Conservation (phyloP, 2,329 filamentous ascomycete species). For the Allantophomopsis lycopodina region DNA sequence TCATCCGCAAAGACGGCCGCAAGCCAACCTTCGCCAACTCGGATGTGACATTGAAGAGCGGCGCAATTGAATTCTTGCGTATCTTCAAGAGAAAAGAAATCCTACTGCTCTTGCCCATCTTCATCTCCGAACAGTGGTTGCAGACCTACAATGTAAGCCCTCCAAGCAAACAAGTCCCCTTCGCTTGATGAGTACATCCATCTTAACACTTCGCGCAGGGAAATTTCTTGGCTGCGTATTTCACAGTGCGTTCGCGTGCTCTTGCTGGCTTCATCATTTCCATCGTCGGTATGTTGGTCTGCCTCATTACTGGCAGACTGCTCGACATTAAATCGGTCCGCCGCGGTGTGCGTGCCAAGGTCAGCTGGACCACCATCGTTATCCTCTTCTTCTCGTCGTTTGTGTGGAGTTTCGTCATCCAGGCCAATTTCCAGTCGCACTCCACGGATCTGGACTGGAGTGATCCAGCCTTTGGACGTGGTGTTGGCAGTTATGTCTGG, state of each 20-base stretch:
- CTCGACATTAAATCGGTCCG: constrained; percentile 10
- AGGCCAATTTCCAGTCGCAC: constrained; percentile 50
- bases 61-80: constrained; percentile 43
- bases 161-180: constrained; percentile 11
- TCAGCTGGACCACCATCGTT: constrained; percentile 24
- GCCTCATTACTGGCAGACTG: constrained; percentile 45
- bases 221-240: constrained; percentile 55
- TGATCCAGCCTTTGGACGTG: constrained; percentile 46
- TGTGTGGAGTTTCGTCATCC: constrained; percentile 55
- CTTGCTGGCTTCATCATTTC: constrained; percentile 59
- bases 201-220: constrained; percentile 48
- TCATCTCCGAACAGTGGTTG: constrained; percentile 56
- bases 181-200: no score
- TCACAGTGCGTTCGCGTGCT: constrained; percentile 53
- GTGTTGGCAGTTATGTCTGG: constrained; percentile 30
- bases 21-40: constrained; percentile 39
- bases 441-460: constrained; percentile 49
- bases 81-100: constrained; percentile 49
- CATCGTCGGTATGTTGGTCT: constrained; percentile 48
- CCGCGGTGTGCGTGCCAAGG: constrained; percentile 12
- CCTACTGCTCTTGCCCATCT: constrained; percentile 50
- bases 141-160: constrained; percentile 38
- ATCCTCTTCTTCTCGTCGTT: constrained; percentile 40
- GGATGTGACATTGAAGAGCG: constrained; percentile 36
- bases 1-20: constrained; percentile 48